Evolutionary conservation across 2,329 filamentous ascomycete genomes (phyloP), one percentile per base, ranked within the genome.

Genomic region (Lojkania enalia): DNA sequence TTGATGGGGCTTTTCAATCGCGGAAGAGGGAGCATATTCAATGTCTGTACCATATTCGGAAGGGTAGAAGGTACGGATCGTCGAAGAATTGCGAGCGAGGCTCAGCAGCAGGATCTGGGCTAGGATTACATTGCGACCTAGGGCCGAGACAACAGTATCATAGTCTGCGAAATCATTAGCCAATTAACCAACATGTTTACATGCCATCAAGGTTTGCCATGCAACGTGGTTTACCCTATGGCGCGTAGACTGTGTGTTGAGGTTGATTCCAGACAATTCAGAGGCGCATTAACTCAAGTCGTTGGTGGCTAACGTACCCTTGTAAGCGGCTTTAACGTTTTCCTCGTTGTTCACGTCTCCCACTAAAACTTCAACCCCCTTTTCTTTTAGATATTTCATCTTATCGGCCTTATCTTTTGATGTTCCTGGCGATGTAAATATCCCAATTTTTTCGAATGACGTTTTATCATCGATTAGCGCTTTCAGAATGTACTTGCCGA

Each of bases 1-100:
- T 69, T 88, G 85, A 60, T 89, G 86, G 2, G 86, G 83, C 58
- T 77, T 80, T 67, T 89, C 86, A 6, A 69, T 55, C 2, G 74
- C 74, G 12, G 83, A 86, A 16, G 75, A 61, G 1, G 80, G 72
- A 44, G 81, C 82, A 58, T 83, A 87, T 62, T 87, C 84, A 5
- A 63, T 63, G 39, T 63, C 61, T 5, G 61, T 63, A 20, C 61
- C 60, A 35, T 58, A 64, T 44, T 64, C 60, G n/a, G 81, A 85
- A 0, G 85, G 84, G 51, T 85, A 79, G 71, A 88, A 86, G 73
- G 80, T 80, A 50, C 77, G 76, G 21, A 87, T 78, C 18, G 68
- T 74, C 2, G 70, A 63, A 0, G 76, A 76, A 41, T 74, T 66
- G 29, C 81, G 79, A 11, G 85, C 84, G 18, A 84, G 71, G 32